phyloP scores from a whole-genome alignment of 257 asterid species.

The Solanum pennellii region DNA sequence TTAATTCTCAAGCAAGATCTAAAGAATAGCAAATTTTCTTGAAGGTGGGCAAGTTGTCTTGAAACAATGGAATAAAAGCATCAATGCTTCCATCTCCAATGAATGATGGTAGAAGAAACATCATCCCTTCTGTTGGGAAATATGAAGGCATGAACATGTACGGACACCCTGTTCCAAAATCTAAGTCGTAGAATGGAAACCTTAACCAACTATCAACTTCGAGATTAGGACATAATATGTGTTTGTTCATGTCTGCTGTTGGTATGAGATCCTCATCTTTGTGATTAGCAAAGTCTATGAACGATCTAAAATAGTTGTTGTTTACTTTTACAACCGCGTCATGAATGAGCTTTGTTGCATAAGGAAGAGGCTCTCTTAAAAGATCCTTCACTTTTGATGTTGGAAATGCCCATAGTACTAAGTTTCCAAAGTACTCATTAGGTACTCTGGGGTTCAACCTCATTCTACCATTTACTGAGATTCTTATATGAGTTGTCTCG shows the following conservation, averaged over 20 bases:
- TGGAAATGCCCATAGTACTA: slow-evolving; percentile 81
- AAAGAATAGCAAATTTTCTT: slow-evolving; percentile 49
- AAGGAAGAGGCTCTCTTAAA: slow-evolving; percentile 23
- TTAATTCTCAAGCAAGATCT: slow-evolving; percentile 11
- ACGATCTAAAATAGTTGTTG: slow-evolving; percentile 61
- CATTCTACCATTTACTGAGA: slow-evolving; percentile 65
- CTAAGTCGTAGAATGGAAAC: slow-evolving; percentile 73
- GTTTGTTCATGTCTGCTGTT: slow-evolving; percentile 39
- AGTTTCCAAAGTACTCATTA: slow-evolving; percentile 58
- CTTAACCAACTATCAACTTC: slow-evolving; percentile 83
- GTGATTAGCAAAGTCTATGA: slow-evolving; percentile 55
- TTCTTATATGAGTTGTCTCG: slow-evolving; percentile 51
- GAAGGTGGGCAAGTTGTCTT: slow-evolving; percentile 37
- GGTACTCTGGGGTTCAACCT: slow-evolving; percentile 55
- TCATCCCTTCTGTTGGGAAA: slow-evolving; percentile 58
- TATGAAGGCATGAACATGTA: slow-evolving; percentile 68
- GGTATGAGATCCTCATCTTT: slow-evolving; percentile 50
- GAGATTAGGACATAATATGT: slow-evolving; percentile 60
- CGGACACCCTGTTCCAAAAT: slow-evolving; percentile 71
- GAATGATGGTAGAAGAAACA: slow-evolving; percentile 14
- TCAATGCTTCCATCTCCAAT: background rate
- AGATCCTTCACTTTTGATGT: slow-evolving; percentile 36
- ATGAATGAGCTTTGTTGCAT: slow-evolving; percentile 53
- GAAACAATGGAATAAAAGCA: slow-evolving; percentile 43
- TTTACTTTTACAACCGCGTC: slow-evolving; percentile 44